Evolutionary conservation across 805 yeast genomes (phyloP).

Genomic region (Ogataea ramenticola): DNA sequence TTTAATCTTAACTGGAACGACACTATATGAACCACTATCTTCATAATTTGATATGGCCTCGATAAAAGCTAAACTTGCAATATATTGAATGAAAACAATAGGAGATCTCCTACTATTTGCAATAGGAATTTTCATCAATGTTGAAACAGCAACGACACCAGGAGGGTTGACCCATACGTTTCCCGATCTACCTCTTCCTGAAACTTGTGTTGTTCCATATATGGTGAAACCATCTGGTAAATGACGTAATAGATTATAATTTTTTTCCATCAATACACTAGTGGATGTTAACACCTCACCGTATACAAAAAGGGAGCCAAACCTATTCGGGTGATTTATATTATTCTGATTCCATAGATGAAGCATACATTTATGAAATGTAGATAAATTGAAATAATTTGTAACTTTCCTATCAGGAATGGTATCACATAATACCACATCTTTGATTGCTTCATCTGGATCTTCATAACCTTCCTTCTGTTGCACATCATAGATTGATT

Average conservation of each 20-base stretch:
- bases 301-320: conserved; percentile 65
- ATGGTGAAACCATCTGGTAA: conserved; percentile 67
- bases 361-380: conserved; percentile 43
- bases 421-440: conserved; percentile 38
- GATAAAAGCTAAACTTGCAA: conserved; percentile 75
- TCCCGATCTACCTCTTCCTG: conserved; percentile 93
- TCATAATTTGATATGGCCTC: conserved; percentile 62
- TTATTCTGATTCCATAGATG: conserved; percentile 23
- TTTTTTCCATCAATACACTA: conserved; percentile 66
- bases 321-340: conserved; percentile 22
- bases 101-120: conserved; percentile 36
- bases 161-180: conserved; percentile 93
- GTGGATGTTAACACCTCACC: conserved; percentile 92
- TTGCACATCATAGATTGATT: conserved; percentile 13
- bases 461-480: conserved; percentile 38
- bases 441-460: conserved; percentile 49
- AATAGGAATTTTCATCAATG: conserved; percentile 52
- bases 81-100: conserved; percentile 80
- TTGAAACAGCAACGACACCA: conserved; percentile 83
- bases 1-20: conserved; percentile 73
- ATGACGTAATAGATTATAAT: conserved; percentile 46
- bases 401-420: conserved; percentile 49
- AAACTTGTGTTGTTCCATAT: conserved; percentile 75
- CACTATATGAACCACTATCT: conserved; percentile 48
- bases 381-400: conserved; percentile 62